Evolutionary conservation across 164 flowering plant genomes (phyloP).

Genomic region (Tetracentron sinense): DNA sequence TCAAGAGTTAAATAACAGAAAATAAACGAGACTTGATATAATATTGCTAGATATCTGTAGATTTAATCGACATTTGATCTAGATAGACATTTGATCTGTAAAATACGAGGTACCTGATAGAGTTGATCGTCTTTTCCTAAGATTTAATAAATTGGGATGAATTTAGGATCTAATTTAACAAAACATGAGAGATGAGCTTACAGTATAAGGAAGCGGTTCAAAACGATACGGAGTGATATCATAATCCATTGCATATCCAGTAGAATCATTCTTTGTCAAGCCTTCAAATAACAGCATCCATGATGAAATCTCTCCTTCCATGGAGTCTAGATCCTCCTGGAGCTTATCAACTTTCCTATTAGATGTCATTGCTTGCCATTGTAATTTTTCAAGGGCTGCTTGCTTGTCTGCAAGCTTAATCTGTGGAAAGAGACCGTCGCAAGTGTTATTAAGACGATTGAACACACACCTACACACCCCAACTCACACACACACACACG

Average conservation of each 20-base stretch:
- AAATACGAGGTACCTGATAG: too few relatives aligned
- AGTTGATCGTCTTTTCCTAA: too few relatives aligned
- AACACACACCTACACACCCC: not conserved
- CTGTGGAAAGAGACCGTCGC: slow-evolving; percentile 29
- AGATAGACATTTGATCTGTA: too few relatives aligned
- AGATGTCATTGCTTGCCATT: slow-evolving; percentile 82
- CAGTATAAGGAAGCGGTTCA: slow-evolving; percentile 38
- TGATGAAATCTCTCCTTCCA: slow-evolving; percentile 51
- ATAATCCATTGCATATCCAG: slow-evolving; percentile 32
- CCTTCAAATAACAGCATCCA: slow-evolving; percentile 48
- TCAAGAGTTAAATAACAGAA: too few relatives aligned
- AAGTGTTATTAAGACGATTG: not conserved
- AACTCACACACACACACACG: too few relatives aligned
- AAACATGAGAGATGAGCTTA: slow-evolving; percentile 31
- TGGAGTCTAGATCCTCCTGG: slow-evolving; percentile 50
- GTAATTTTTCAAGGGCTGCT: slow-evolving; percentile 79
- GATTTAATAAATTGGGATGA: not conserved
- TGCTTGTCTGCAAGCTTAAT: slow-evolving; percentile 89
- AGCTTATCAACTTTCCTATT: slow-evolving; percentile 58
- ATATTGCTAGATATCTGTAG: too few relatives aligned
- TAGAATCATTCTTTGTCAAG: slow-evolving; percentile 32
- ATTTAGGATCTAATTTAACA: slow-evolving; percentile 10
- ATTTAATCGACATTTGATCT: too few relatives aligned
- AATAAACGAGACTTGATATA: too few relatives aligned
- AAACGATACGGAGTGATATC: slow-evolving; percentile 32